Percentiles rank a stretch among this genome's conserved stretches.
These are phyloP conservation scores for Blastomyces emzantsi DNA, from an alignment of 2,329 filamentous ascomycete species.

Conservation along the genomic window DNA sequence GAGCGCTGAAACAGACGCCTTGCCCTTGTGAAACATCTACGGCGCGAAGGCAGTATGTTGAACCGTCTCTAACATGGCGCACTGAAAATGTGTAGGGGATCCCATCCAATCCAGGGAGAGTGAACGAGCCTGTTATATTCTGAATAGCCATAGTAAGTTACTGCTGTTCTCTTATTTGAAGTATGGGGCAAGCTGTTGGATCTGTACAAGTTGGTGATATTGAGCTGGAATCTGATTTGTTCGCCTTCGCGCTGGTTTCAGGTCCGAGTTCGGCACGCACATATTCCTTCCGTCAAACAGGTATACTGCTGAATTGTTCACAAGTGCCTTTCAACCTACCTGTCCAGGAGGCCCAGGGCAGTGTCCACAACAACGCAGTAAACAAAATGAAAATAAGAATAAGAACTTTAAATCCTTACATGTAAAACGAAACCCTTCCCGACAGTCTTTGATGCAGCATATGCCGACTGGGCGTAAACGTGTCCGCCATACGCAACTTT, in stretches of 20 bases:
- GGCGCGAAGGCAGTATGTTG: slow-evolving; percentile 44
- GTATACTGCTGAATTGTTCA: not conserved
- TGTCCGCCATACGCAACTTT: slow-evolving; percentile 47
- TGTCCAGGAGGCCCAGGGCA: not conserved
- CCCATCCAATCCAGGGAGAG: slow-evolving; percentile 39
- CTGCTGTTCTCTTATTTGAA: not conserved
- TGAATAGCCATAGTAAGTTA: slow-evolving; percentile 18
- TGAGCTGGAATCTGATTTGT: not conserved
- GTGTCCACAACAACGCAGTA: slow-evolving; percentile 5
- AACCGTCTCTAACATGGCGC: slow-evolving; percentile 43
- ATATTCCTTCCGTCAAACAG: not conserved
- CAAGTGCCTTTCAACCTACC: not conserved
- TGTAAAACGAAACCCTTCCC: slow-evolving; percentile 43
- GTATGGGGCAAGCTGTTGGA: not conserved
- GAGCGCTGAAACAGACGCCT: slow-evolving; percentile 44
- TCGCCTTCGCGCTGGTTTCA: not conserved
- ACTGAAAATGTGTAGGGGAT: slow-evolving; percentile 46
- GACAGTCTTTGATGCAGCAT: slow-evolving; percentile 48
- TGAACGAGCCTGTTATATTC: slow-evolving; percentile 47
- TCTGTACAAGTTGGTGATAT: not conserved
- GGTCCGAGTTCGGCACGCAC: not conserved
- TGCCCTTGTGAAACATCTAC: slow-evolving; percentile 44
- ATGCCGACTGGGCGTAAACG: slow-evolving; percentile 50
- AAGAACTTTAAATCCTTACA: slow-evolving; percentile 28
- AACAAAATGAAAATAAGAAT: not conserved